Percentiles rank a stretch among this genome's conserved stretches.
Evolutionary conservation across 2,329 filamentous ascomycete species (phyloP).

Genomic region (Ceratocystis variospora): DNA sequence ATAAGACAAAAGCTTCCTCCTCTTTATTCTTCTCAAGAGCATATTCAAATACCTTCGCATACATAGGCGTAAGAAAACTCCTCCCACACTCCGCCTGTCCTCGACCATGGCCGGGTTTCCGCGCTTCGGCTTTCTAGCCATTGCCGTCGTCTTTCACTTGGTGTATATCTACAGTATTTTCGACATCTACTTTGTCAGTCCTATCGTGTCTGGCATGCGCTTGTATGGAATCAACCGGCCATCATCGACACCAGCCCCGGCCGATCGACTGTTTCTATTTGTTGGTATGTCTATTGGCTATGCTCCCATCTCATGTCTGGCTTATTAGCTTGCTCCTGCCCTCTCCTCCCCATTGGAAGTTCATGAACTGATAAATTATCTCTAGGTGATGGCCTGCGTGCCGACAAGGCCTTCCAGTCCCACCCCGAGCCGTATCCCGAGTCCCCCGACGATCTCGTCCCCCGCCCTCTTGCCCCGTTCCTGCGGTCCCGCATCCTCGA

Average conservation of each 20-base stretch:
- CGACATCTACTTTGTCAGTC: conserved; percentile 96
- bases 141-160: conserved; percentile 84
- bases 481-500: conserved; percentile 76
- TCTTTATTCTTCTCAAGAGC: neutral
- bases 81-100: no score
- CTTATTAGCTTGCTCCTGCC: neutral
- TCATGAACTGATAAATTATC: neutral
- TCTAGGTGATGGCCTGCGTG: conserved; percentile 75
- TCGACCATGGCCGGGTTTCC: conserved; percentile 21
- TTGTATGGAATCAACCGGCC: conserved; percentile 57
- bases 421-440: conserved; percentile 74
- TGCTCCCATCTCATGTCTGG: neutral
- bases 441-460: conserved; percentile 49
- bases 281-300: conserved; percentile 49
- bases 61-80: no score
- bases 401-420: conserved; percentile 93
- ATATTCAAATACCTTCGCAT: neutral
- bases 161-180: conserved; percentile 94
- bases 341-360: neutral
- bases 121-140: conserved; percentile 70
- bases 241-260: conserved; percentile 51
- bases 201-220: conserved; percentile 90
- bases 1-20: neutral
- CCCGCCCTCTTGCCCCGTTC: conserved; percentile 77
- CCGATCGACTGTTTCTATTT: conserved; percentile 80